Base-by-base conservation (phyloP, 129 eudicot genomes). In the Deinandra increscens region DNA sequence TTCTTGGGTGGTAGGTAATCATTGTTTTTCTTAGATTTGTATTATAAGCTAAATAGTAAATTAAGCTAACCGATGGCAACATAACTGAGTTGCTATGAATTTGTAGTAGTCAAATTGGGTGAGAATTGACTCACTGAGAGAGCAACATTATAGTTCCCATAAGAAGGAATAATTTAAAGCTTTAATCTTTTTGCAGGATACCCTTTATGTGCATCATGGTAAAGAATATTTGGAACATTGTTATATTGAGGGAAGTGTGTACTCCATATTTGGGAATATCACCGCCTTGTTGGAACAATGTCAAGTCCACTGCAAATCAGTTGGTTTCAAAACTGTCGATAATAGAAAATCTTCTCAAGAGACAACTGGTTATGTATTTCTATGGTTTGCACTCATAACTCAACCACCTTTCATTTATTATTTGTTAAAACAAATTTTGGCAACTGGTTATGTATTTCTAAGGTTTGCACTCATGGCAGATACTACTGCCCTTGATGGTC, bases 171-270 rank as follows among this genome's bases (percentile, higher is more conserved):
- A 9, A 4, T 18, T 6, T 10, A 11, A 71, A 60, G 36, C 1
- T 71, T 9, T 70, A 33, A 63, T n/a, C 36, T 31, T 55, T 72
- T 45, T 75, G 72, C 84, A 91, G 97, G 97, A 91, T 82, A 88
- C 97, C 9, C 69, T 91, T 62, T 93, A 93, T 80, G 82, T 93
- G 80, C 97, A 93, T 69, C 55, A 87, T 22, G 97, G 97, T 66
- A 93, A 87, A 72, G 95, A 93, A 78, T 93, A 93, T 80, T 62
- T 93, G 37, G 80, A 81, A 70, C 91, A 93, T 74, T 93, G 97
- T 79, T 93, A 93, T 45, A 89, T 93, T 37, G 97, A 93, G 73
- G 99, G 99, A 75, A 89, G 99, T 46, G 97, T 93, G 12, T 97
- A 89, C 75, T 93, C 89, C 82, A 93, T 93, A 50, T 93, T 89